phyloP scores from a whole-genome alignment of 1,284 basidiomycete genomes.

The Ganoderma multipileum region DNA sequence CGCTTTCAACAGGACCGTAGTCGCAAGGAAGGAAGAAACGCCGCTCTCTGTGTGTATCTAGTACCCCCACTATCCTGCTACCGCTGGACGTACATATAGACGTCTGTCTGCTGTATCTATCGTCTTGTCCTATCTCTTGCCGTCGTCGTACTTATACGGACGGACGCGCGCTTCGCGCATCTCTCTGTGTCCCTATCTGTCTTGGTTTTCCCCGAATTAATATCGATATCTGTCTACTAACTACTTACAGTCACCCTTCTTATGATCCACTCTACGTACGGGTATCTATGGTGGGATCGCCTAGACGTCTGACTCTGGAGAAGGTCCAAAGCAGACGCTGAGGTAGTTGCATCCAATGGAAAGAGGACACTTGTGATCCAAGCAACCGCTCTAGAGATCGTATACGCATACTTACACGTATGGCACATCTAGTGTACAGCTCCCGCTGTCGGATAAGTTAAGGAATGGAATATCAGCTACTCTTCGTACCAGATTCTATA shows the following conservation, averaged over 20 bases:
- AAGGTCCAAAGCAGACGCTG: not conserved
- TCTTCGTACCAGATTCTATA: not conserved
- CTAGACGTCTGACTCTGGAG: not conserved
- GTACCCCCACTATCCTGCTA: constrained; percentile 4
- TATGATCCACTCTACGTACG: not conserved
- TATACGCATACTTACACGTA: constrained; percentile 4
- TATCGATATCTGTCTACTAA: not conserved
- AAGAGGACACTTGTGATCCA: not conserved
- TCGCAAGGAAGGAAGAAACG: constrained; percentile 19
- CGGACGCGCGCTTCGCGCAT: not conserved
- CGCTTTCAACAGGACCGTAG: not conserved
- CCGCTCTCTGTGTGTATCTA: constrained; percentile 2
- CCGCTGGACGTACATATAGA: constrained; percentile 1
- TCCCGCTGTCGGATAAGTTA: constrained; percentile 3
- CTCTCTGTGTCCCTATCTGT: not conserved
- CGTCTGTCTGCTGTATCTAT: constrained; percentile 13
- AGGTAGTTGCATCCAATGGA: constrained; percentile 3
- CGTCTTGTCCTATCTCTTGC: constrained; percentile 9
- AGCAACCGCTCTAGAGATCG: not conserved
- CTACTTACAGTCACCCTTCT: constrained; percentile 5
- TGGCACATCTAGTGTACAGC: constrained; percentile 11
- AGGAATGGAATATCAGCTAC: constrained; percentile 5
- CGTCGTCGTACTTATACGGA: constrained; percentile 1
- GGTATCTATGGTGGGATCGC: not conserved
- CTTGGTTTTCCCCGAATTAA: not conserved